Conservation (phyloP, 2,329 filamentous ascomycete species). For the Rachicladosporium sp. region DNA sequence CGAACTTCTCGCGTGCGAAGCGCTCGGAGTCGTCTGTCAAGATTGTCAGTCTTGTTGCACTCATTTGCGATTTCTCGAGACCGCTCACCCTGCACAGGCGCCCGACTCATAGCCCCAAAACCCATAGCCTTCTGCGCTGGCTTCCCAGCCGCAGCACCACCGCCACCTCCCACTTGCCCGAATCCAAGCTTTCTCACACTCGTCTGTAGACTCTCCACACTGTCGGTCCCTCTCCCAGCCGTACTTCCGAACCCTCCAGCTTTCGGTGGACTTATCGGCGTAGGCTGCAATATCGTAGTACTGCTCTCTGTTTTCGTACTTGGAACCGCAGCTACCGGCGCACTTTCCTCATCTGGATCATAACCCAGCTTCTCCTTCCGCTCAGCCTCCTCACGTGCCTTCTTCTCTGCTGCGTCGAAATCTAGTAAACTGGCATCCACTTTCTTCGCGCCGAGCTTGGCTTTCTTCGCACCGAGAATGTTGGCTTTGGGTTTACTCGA, state of each 20-base stretch:
- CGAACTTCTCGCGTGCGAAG: slow-evolving; percentile 81
- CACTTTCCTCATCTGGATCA: slow-evolving; percentile 74
- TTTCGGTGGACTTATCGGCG: slow-evolving; percentile 56
- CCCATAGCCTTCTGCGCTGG: slow-evolving; percentile 63
- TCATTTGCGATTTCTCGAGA: background rate
- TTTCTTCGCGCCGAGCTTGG: slow-evolving; percentile 54
- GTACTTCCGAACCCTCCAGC: slow-evolving; percentile 46
- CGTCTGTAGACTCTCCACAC: slow-evolving; percentile 24
- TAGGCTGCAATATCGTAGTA: slow-evolving; percentile 58
- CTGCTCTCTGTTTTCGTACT: slow-evolving; percentile 36
- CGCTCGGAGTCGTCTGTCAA: slow-evolving; percentile 47
- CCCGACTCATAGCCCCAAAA: slow-evolving; percentile 61
- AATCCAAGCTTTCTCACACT: slow-evolving; percentile 67
- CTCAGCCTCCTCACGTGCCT: slow-evolving; percentile 94
- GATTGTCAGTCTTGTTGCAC: no score
- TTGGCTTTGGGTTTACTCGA: slow-evolving; percentile 54
- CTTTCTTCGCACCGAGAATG: slow-evolving; percentile 60
- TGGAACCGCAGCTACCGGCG: slow-evolving; percentile 31
- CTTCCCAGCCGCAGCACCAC: slow-evolving; percentile 41
- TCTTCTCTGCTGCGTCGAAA: slow-evolving; percentile 94
- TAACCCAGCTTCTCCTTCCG: slow-evolving; percentile 92
- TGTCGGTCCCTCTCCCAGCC: slow-evolving; percentile 21
- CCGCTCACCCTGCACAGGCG: slow-evolving; percentile 49
- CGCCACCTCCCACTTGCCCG: slow-evolving; percentile 58
- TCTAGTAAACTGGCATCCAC: slow-evolving; percentile 63